Evolutionary conservation across 768 basidiomycete species (phyloP), one percentile per base, ranked within the genome.

Genomic region (Harrya chromipes): DNA sequence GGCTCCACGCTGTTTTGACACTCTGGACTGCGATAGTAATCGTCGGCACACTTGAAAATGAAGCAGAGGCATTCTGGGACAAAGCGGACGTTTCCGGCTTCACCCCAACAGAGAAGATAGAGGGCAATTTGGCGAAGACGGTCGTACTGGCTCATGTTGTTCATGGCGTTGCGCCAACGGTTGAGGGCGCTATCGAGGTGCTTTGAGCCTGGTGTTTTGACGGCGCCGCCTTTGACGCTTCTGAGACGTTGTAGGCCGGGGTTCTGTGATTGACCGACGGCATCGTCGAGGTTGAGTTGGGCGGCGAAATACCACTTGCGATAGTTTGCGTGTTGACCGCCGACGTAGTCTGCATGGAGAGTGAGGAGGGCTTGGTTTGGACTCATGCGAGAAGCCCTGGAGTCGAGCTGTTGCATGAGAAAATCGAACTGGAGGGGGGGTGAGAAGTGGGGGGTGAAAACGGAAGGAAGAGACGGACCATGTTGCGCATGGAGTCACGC

Each of bases 221-320:
- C 75, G 2, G 73, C 61, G 4, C 75, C 75, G 6, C 76, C 75
- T 55, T 90, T 89, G 58, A 94, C 86, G 41, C 85, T 88, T 64
- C 87, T 87, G 41, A 94, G 81, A 17, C 94, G 87, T 51, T 91
- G 85, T 21, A 97, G 79, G 54, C 94, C 94, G 12, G 92, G 91
- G 69, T 97, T 97, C 65, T 95, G 89, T 9, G 87, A 83, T 58
- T 93, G 87, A 41, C 97, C 97, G 51, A 98, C 94, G 24, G 95
- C 95, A 62, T 99, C 97, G 73, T 99, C 97, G 49, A 99, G 87
- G 68, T 98, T 95, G 68, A 99, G 88, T 67, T 99, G 97, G 12
- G 95, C 94, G 33, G 97, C 97, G 68, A 98, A 99, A 68, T 99
- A 99, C 97, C 97, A 98, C 71, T 98, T 97, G 68, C 97, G 89